Evolutionary conservation across 345 rosid species (phyloP).

Genomic region (Noccaea bulbosa): DNA sequence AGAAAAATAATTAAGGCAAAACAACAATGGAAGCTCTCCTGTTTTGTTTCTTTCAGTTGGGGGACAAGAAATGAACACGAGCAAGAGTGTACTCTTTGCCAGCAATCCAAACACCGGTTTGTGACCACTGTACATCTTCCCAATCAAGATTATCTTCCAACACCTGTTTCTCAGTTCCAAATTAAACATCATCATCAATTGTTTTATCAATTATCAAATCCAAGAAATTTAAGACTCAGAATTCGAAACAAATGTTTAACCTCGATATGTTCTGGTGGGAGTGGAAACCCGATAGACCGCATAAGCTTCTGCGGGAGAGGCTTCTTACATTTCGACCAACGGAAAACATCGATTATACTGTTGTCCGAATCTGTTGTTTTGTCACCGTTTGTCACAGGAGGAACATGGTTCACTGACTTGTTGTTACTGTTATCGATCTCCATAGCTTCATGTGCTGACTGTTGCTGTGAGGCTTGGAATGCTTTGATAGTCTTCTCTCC

Average conservation of each 20-base stretch:
- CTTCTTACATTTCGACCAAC: slow-evolving; percentile 94
- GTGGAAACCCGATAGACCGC: slow-evolving; percentile 88
- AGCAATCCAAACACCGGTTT: slow-evolving; percentile 95
- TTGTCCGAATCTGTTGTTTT: slow-evolving; percentile 63
- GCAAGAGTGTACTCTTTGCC: slow-evolving; percentile 91
- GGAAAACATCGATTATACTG: slow-evolving; percentile 70
- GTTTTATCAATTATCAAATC: not conserved
- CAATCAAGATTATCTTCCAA: slow-evolving; percentile 90
- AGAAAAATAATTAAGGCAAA: not conserved
- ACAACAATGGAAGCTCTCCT: not conserved
- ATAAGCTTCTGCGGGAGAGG: slow-evolving; percentile 88
- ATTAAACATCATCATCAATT: not conserved
- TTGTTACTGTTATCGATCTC: slow-evolving; percentile 54
- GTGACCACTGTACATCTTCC: slow-evolving; percentile 99
- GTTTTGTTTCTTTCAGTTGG: slow-evolving; percentile 39
- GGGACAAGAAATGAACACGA: slow-evolving; percentile 86
- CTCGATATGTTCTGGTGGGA: slow-evolving; percentile 86
- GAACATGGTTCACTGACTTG: slow-evolving; percentile 63
- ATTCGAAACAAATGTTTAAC: slow-evolving; percentile 44
- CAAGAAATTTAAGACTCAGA: slow-evolving; percentile 3
- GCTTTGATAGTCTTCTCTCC: slow-evolving; percentile 89
- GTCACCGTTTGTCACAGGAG: slow-evolving; percentile 70
- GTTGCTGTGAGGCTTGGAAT: slow-evolving; percentile 54
- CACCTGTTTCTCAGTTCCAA: slow-evolving; percentile 53
- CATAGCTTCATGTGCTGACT: slow-evolving; percentile 50